phyloP scores from a whole-genome alignment of 1,139 yeast species.

The Blastobotrys aristatus region DNA sequence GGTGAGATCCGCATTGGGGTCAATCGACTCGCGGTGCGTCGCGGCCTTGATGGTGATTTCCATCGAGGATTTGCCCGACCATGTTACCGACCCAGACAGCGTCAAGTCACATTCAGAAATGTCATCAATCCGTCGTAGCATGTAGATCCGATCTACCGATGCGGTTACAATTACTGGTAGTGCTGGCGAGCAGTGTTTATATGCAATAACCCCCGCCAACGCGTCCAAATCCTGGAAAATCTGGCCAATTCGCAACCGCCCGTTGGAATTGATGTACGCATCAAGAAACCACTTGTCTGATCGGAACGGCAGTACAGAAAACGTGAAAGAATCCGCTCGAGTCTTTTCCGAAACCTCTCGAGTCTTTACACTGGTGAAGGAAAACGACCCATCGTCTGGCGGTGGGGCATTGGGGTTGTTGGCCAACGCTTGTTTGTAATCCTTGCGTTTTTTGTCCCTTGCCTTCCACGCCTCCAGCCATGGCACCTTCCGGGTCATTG shows the following conservation, averaged over 20 bases:
- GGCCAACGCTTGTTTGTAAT: constrained; percentile 6
- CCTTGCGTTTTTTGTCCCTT: constrained; percentile 41
- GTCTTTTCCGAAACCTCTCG: constrained; percentile 68
- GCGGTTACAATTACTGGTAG: constrained; percentile 94
- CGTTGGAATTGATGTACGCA: constrained; percentile 81
- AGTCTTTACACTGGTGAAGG: constrained; percentile 48
- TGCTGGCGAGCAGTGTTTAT: constrained; percentile 82
- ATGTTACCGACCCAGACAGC: constrained; percentile 81
- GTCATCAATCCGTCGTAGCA: constrained; percentile 80
- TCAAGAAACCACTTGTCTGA: constrained; percentile 80
- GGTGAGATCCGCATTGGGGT: constrained; percentile 27
- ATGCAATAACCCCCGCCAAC: constrained; percentile 81
- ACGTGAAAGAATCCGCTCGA: constrained; percentile 70
- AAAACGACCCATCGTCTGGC: constrained; percentile 64
- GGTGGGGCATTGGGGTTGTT: constrained; percentile 35
- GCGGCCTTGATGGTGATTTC: constrained; percentile 89
- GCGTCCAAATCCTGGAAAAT: constrained; percentile 89
- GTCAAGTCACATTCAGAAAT: constrained; percentile 70
- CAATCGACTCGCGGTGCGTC: constrained; percentile 53
- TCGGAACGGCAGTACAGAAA: constrained; percentile 71
- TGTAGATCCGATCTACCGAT: constrained; percentile 84
- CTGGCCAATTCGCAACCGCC: constrained; percentile 85
- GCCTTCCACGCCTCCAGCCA: constrained; percentile 84
- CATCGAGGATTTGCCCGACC: constrained; percentile 95
- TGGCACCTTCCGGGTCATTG: constrained; percentile 45